Percentiles rank a stretch among this genome's conserved stretches.
Evolutionary conservation across 768 basidiomycete genomes (phyloP).

Genomic region (Leccinum truebloodii): DNA sequence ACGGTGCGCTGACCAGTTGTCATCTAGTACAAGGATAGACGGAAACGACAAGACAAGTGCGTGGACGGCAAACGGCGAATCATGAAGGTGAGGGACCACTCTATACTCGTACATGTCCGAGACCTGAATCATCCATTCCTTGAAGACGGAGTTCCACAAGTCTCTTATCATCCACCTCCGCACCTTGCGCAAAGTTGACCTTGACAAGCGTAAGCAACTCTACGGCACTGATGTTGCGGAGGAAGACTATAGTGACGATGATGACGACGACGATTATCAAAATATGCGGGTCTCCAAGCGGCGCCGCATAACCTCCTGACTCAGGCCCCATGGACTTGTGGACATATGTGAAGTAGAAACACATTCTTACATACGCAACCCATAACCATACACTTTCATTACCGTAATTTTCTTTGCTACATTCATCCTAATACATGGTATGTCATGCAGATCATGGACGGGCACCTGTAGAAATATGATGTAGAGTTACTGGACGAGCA

Average conservation of each 20-base stretch:
- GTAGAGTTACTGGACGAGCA: background rate
- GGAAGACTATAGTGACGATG: constrained; percentile 38
- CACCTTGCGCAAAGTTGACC: constrained; percentile 59
- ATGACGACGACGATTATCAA: constrained; percentile 37
- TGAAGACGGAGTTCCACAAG: constrained; percentile 70
- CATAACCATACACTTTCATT: constrained; percentile 29
- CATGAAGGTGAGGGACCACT: constrained; percentile 49
- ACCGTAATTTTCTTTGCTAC: constrained; percentile 31
- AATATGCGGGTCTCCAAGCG: constrained; percentile 32
- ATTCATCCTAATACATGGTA: constrained; percentile 29
- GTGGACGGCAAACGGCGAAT: constrained; percentile 51
- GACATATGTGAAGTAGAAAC: constrained; percentile 20
- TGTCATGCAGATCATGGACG: constrained; percentile 22
- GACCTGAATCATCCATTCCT: constrained; percentile 1
- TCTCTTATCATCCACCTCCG: constrained; percentile 59
- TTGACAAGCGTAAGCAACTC: constrained; percentile 46
- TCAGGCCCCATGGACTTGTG: constrained; percentile 17
- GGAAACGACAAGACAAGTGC: constrained; percentile 52
- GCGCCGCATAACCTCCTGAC: constrained; percentile 30
- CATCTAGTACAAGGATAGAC: constrained; percentile 61
- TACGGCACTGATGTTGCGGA: constrained; percentile 42
- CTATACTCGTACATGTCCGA: background rate
- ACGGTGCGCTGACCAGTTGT: constrained; percentile 4
- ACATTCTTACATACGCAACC: constrained; percentile 25
- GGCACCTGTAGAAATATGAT: background rate